Base-by-base conservation (phyloP, 2,329 filamentous ascomycete species). In the Trichoderma oligosporum region DNA sequence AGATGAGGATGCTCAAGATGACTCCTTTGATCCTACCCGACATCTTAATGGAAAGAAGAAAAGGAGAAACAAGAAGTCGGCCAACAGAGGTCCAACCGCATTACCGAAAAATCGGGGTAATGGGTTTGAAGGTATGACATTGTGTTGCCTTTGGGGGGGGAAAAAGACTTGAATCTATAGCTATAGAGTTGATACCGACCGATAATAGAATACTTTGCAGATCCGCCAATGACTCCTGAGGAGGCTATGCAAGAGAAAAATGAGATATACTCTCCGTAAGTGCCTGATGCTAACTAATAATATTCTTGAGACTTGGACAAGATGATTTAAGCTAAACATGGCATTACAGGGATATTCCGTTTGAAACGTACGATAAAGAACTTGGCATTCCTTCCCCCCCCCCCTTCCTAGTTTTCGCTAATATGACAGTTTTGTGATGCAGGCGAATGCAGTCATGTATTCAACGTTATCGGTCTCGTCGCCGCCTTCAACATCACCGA, bases 391-490 rank as follows among this genome's bases (percentile, higher is more conserved):
- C 8, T 20, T 4, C 11, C 7, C 31, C 25, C 9, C 29, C 38
- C 5, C 8, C 16, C 4, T 16, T 4, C 6, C 20, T 7, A 14
- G 20, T 20, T 38, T 12, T 9, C 12, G n/a, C 48, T 58, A 48
- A 58, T 6, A 5, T 27, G 14, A 22, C 11, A 42, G n/a, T 9
- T 18, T 35, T 33, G 2, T n/a, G 7, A 18, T 42, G 3, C 46
- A 88, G 87, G 56, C 90, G 94, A 45, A 90, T 97, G 38, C 87
- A 97, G 67, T 82, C 86, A 24, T 94, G 90, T 45, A 88, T 97
- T 55, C 85, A 91, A 63, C 87, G 91, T 12, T 99, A 87, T 73
- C 84, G 88, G 61, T 79, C 82, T 33, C 88, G 86, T 45, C 87
- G 92, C 29, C 91, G 89, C 62, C 81, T 96, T 58, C 82, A 88